phyloP scores from a whole-genome alignment of 164 flowering plant genomes.

The Hamamelis virginiana region DNA sequence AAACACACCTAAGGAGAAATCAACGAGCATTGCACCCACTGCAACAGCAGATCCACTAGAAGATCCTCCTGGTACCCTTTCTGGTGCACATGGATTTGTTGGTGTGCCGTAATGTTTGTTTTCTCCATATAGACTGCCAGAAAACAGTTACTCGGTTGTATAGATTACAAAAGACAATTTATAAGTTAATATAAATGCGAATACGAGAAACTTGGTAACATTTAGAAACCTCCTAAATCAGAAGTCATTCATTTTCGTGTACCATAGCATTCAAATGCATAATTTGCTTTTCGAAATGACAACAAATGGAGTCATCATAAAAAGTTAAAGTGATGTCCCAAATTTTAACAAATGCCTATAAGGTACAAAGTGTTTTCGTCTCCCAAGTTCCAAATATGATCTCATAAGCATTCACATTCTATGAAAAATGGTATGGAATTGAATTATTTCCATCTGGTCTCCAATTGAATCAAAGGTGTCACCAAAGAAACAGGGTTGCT shows the following conservation, averaged over 20 bases:
- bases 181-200: no score
- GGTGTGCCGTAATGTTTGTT: conserved; percentile 92
- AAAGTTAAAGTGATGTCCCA: not conserved
- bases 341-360: not conserved
- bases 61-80: conserved; percentile 91
- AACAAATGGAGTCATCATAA: not conserved
- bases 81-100: conserved; percentile 72
- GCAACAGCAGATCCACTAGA: conserved; percentile 98
- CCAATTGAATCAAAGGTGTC: no score
- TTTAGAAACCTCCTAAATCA: no score
- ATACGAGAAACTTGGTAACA: no score
- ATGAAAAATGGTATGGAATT: not conserved
- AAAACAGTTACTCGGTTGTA: not conserved
- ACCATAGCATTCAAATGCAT: not conserved
- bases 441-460: no score
- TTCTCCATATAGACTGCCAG: conserved; percentile 82
- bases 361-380: not conserved
- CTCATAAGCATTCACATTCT: not conserved
- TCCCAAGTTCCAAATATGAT: not conserved
- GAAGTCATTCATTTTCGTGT: not conserved
- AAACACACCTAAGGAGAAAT: conserved; percentile 74
- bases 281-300: not conserved
- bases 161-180: not conserved
- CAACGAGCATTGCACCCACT: conserved; percentile 77
- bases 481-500: no score